Evolutionary conservation across 2,329 filamentous ascomycete species (phyloP), one percentile per base, ranked within the genome.

Genomic region (Tetracladium maxilliforme): DNA sequence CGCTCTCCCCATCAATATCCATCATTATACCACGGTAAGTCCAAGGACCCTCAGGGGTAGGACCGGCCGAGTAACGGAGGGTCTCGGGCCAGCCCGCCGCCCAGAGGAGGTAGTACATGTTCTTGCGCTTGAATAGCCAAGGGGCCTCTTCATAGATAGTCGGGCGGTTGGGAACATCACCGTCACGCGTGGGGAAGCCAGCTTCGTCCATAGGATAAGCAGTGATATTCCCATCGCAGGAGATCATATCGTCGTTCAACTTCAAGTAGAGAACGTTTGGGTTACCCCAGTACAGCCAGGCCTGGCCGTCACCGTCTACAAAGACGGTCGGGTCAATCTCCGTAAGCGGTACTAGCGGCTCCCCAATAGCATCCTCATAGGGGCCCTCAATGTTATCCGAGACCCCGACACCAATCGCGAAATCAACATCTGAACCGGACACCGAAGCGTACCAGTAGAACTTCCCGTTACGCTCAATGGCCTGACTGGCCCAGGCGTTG

Each of bases 221-320:
- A 10, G 30, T 30, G 23, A 38, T 7, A 20, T 29, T 23, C 18
- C 43, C 44, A 20, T 35, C 40, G 33, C 45, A 49, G 3, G 46
- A 51, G 8, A 48, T 36, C 52, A 55, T 55, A 37, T 55, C 51
- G 7, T 37, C 31, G 35, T 54, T 55, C 10, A 56, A 31, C 32
- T 42, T 49, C 18, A 54, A 47, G 26, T 54, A 54, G 32, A 37
- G 46, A 18, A 51, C 37, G 14, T 39, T 32, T 15, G 51, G 46
- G 19, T 51, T 51, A 14, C 51, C 51, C 38, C 49, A 54, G 39
- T 52, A 55, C 28, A 56, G 35, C 39, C 54, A 56, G 0, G 49
- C 52, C 34, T 54, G 51, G 22, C 49, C 52, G 23, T 54, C 48
- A 24, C 54, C 50, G 30, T 56, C 51, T 29, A 55, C 44, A 31